Conservation (phyloP, 2,329 filamentous ascomycete genomes). For the Trichoderma semiorbis region DNA sequence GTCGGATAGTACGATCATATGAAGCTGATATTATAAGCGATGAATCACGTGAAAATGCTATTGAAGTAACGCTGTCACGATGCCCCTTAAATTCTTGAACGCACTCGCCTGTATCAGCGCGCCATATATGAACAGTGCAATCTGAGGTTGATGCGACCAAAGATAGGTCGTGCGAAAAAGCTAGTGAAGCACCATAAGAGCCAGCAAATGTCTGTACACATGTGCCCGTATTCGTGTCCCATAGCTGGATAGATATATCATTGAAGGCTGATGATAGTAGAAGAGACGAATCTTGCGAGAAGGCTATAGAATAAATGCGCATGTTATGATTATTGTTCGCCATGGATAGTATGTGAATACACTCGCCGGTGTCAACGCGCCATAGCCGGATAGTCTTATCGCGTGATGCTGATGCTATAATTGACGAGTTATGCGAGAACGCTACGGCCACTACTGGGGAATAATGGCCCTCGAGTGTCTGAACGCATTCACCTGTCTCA, state of each 20-base stretch:
- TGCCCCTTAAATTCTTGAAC: background rate
- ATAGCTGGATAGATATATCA: background rate
- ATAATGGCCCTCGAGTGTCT: background rate
- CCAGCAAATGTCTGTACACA: background rate
- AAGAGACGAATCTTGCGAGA: no score
- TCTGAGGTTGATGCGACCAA: background rate
- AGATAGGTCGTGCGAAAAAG: background rate
- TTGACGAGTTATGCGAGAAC: no score
- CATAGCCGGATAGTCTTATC: no score
- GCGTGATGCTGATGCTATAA: no score
- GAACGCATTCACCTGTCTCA: background rate
- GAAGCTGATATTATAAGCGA: background rate
- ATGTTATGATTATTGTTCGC: no score
- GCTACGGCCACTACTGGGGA: background rate
- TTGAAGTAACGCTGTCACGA: fast-evolving
- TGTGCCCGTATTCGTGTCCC: background rate
- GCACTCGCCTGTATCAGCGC: background rate
- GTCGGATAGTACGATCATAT: background rate
- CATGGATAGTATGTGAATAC: no score
- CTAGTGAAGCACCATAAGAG: background rate
- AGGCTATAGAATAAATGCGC: no score
- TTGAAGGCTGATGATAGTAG: no score
- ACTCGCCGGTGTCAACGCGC: no score
- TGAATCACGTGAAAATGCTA: background rate
- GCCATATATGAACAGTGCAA: background rate